Percentiles rank a stretch among this genome's conserved stretches.
Evolutionary conservation across 257 asterid genomes (phyloP).

Genomic region (Leptodermis oblonga): DNA sequence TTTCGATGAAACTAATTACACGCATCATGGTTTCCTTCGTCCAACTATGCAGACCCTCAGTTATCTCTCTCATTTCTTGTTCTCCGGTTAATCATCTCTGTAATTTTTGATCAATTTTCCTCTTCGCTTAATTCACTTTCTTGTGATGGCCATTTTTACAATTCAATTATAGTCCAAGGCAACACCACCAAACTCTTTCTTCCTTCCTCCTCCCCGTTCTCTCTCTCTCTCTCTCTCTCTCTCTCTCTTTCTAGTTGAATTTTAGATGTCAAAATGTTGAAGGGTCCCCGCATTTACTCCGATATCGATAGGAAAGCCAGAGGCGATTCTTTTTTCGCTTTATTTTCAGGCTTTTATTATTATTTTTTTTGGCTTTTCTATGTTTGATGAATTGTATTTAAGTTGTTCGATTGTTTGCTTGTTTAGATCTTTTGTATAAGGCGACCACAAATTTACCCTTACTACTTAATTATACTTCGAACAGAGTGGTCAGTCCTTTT

Average conservation of each 20-base stretch:
- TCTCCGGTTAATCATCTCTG: too few relatives aligned
- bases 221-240: too few relatives aligned
- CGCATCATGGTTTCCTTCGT: too few relatives aligned
- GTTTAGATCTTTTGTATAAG: constrained; percentile 44
- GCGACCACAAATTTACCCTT: constrained; percentile 47
- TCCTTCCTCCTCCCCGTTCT: too few relatives aligned
- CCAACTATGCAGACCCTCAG: too few relatives aligned
- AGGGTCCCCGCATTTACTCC: constrained; percentile 41
- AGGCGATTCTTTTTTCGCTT: constrained; percentile 16
- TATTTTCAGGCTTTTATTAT: neutral
- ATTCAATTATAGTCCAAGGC: too few relatives aligned
- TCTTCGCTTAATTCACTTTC: too few relatives aligned
- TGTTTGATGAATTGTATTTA: neutral
- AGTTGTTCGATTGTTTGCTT: constrained; percentile 9
- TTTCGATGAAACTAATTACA: too few relatives aligned
- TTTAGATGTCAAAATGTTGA: constrained; percentile 25
- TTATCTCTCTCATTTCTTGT: too few relatives aligned
- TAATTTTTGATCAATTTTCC: too few relatives aligned
- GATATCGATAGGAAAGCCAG: constrained; percentile 40
- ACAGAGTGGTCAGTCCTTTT: constrained; percentile 36
- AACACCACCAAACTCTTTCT: too few relatives aligned
- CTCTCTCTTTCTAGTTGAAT: constrained; percentile 1
- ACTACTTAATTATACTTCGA: constrained; percentile 42
- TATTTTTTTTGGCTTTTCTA: neutral
- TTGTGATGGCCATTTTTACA: too few relatives aligned